Base-by-base conservation (phyloP, 108 stramenopile genomes). In the Epipyxis sp. region DNA sequence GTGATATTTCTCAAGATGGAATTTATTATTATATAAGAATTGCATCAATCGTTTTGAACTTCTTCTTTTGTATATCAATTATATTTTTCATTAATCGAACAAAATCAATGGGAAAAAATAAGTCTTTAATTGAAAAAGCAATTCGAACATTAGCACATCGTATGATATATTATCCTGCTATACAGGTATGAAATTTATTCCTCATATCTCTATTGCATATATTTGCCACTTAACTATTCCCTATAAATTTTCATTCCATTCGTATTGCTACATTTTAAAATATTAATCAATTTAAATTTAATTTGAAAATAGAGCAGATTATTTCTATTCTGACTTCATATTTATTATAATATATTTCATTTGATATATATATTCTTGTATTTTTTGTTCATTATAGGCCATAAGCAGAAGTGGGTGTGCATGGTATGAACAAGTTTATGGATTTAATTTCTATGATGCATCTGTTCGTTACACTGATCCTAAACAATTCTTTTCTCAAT, bases 341-440 rank as follows among this genome's bases (percentile, higher is more conserved):
- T n/a, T n/a, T n/a, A n/a, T n/a, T n/a, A n/a, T n/a, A n/a, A n/a
- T n/a, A n/a, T n/a, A n/a, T n/a, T n/a, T n/a, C n/a, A n/a, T n/a
- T n/a, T n/a, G n/a, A n/a, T n/a, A n/a, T n/a, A n/a, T n/a, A n/a
- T n/a, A n/a, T n/a, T n/a, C n/a, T n/a, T n/a, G n/a, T n/a, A n/a
- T n/a, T n/a, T n/a, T n/a, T n/a, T n/a, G n/a, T n/a, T n/a, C n/a
- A n/a, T n/a, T n/a, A n/a, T n/a, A n/a, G n/a, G 61, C 61, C 13
- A 16, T 65, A 10, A 37, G 61, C 25, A 16, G 61, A 16, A 13
- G 13, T 37, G 61, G 61, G 6, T 65, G 20, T 6, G 3, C 61
- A 16, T 65, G 61, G 61, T 65, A 65, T 37, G 61, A 65, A 37
- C 30, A 32, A 65, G 25, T 35, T 10, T 65, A 65, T 37, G 61